Conservation (phyloP, 73 alveolate genomes). For the Halteria grandinella region DNA sequence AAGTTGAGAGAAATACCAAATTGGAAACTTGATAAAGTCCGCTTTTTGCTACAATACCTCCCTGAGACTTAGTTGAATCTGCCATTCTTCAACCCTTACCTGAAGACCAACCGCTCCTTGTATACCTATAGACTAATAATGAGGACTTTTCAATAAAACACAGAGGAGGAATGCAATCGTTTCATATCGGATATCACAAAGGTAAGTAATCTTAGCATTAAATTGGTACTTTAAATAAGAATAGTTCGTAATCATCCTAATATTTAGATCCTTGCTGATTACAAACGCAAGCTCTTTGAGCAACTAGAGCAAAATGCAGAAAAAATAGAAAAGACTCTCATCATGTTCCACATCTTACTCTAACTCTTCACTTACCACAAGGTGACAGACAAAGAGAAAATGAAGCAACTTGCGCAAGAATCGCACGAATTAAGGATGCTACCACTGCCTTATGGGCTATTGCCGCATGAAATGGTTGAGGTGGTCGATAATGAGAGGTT, state of each 20-base stretch:
- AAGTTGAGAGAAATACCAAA: conserved; percentile 31
- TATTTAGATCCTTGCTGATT: conserved; percentile 6
- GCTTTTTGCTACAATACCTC: too few relatives aligned
- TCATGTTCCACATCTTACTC: conserved; percentile 25
- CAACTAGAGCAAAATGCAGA: conserved; percentile 2
- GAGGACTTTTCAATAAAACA: neutral
- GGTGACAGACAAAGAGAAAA: neutral
- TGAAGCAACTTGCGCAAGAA: conserved; percentile 42
- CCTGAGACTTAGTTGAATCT: conserved; percentile 58
- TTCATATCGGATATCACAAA: conserved; percentile 9
- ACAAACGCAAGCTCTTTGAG: conserved; percentile 19
- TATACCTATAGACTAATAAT: neutral
- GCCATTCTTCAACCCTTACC: conserved; percentile 59
- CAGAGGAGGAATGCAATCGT: conserved; percentile 19
- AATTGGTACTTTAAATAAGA: neutral
- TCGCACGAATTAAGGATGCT: conserved; percentile 65
- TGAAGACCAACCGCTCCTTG: conserved; percentile 6
- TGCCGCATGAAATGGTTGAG: conserved; percentile 66
- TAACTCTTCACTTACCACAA: conserved; percentile 25
- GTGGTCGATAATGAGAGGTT: conserved; percentile 63
- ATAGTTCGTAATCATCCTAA: too few relatives aligned
- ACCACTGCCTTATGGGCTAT: conserved; percentile 71
- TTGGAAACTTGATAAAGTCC: too few relatives aligned
- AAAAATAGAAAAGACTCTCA: neutral
- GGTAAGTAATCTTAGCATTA: neutral